Base-by-base conservation (phyloP, 345 rosid species). In the Populus ilicifolia region DNA sequence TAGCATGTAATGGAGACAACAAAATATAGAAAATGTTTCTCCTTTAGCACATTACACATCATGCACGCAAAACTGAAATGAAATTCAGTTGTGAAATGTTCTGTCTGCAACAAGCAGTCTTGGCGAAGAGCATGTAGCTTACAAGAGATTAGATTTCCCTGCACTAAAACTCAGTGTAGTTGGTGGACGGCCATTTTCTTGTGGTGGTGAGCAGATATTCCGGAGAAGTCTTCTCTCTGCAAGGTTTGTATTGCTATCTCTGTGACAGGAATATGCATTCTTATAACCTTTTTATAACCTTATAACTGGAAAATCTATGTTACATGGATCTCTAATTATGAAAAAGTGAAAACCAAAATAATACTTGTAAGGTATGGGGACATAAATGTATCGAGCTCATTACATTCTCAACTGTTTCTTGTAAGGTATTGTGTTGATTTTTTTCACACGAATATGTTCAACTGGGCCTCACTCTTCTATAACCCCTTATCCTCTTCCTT, bases 161-260 rank as follows among this genome's bases (percentile, higher is more conserved):
- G 44, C 71, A 10, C 64, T 83, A 30, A 93, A 94, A 85, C 87
- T 93, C 80, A 93, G 93, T 76, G 67, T 91, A 80, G 90, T 90
- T 72, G 98, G 98, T 82, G 98, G 95, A 74, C 89, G 95, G 56
- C 98, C 97, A 76, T 93, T 94, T 91, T 92, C 98, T 59, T 84
- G 86, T 83, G 98, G 95, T 0, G 97, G 97, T 12, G 75, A 83
- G 75, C 83, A 72, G 69, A 70, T 94, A 50, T 87, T 83, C 81
- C 87, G 93, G 46, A 85, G 84, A 69, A 85, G 69, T 79, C 90
- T 94, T 78, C 84, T 92, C 61, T 78, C 81, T 77, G 82, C 83
- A 52, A 88, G 97, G 97, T 92, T 73, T 21, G 85, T 80, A 43
- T 41, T 77, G 36, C 38, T 54, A 46, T 46, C 50, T 46, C 50